Percentiles rank a stretch among this genome's conserved stretches.
These are phyloP conservation scores for Quaeritorhiza haematococci DNA, from an alignment of 371 early-diverging fungal species.

Conservation along the genomic window DNA sequence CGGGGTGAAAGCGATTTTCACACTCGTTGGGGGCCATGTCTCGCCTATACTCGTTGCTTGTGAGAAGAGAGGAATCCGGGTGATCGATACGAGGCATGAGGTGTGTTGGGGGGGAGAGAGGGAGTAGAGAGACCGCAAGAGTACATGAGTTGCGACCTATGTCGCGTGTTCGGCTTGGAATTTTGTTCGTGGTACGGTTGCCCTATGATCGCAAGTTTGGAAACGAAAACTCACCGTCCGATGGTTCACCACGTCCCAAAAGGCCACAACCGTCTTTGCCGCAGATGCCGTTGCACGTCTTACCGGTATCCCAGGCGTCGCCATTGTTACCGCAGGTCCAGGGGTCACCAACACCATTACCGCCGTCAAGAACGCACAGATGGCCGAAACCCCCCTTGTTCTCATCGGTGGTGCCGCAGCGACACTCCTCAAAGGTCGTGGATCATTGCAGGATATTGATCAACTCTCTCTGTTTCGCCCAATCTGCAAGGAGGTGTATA, in stretches of 20 bases:
- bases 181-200: too few species aligned
- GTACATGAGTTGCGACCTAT: too few species aligned
- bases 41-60: conserved; percentile 1
- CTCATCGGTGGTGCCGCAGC: conserved; percentile 94
- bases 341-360: conserved; percentile 97
- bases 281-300: conserved; percentile 11
- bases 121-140: too few species aligned
- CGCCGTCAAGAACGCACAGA: conserved; percentile 93
- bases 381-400: conserved; percentile 91
- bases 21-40: conserved; percentile 3
- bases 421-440: conserved; percentile 7
- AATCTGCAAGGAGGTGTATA: not conserved
- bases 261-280: conserved; percentile 6
- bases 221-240: too few species aligned
- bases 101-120: too few species aligned
- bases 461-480: conserved; percentile 2
- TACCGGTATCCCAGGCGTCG: conserved; percentile 86
- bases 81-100: conserved; percentile 2
- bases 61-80: not conserved
- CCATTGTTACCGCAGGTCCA: conserved; percentile 95
- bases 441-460: conserved; percentile 13
- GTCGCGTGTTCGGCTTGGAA: too few species aligned
- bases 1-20: not conserved
- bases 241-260: too few species aligned
- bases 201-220: too few species aligned